Evolutionary conservation across 768 basidiomycete genomes (phyloP), one percentile per base, ranked within the genome.

Genomic region (Macrocybe gigantea): DNA sequence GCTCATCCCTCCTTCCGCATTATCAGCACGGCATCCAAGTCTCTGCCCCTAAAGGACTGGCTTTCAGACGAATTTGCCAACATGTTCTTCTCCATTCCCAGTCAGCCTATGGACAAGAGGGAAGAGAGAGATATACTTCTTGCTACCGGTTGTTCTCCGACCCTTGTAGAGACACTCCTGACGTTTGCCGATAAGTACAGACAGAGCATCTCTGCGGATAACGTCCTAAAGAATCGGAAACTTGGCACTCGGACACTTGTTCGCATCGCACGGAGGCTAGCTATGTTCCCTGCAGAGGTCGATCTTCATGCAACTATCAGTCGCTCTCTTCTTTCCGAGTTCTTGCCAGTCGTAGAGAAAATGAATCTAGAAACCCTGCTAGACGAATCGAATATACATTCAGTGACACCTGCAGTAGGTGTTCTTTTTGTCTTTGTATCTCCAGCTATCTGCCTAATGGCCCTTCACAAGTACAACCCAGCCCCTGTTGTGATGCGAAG

Each of bases 31-130:
- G 77, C 82, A 5, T 82, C 81, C 35, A 82, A 79, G 56, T 82
- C 81, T 1, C 60, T 78, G 1, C 74, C 78, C n/a, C 64, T 83
- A n/a, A 78, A 79, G 55, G 82, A 84, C 56, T 85, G 82, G 83
- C 71, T 85, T 29, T 69, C 74, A 1, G 75, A 78, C 49, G 82
- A 85, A 56, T 78, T 83, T 56, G 75, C 79, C 22, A 84, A 83
- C 55, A 83, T 83, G 81, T 83, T 85, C 69, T 79, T 83, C 60
- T 61, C 81, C 7, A 59, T 85, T 10, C 74, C 78, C 6, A 71
- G 75, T 38, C 77, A 78, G 54, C 80, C 82, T 1, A 85, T 85
- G 82, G 67, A 70, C 30, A 53, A 49, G 10, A 53, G 59, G 0
- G 82, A 85, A 58, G 82, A 85, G 62, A 52, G 58, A 0, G 51